Evolutionary conservation across 202 grass and related monocot species (phyloP), one percentile per base, ranked within the genome.

Genomic region (Carex sylvatica): DNA sequence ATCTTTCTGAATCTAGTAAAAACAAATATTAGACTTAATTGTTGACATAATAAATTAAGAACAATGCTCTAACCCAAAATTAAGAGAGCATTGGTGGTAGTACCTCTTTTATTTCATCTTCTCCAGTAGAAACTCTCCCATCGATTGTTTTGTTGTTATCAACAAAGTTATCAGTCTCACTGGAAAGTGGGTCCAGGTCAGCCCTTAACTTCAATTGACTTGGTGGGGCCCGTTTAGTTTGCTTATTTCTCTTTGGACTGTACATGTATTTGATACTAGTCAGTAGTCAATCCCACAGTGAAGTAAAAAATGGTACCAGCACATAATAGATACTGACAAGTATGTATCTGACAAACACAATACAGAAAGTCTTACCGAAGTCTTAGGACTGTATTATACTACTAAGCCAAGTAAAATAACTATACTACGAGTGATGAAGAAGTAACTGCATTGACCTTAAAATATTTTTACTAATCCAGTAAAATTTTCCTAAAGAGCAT

Each of bases 1-100:
- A 77, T 79, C 81, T 49, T 84, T 87, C 89, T 88, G 79, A 65
- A 73, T 72, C 88, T 89, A 77, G 11, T 28, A 83, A 8, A 71
- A 60, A 78, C 59, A 75, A 78, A 61, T 28, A 83, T 44, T 51
- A 70, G 7, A 63, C 20, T 77, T 30, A 44, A n/a, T 9, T n/a
- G 9, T 79, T 52, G 46, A 84, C 14, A 80, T 53, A 23, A 49
- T 12, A 49, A 49, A 49, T 49, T 49, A 49, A 80, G 16, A 38
- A 49, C 47, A 80, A 63, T 62, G 4, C 33, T 53, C 15, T 16
- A 49, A 83, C 8, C 20, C 20, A 84, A 78, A 84, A 76, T 31
- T 51, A 51, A 74, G 22, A 33, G 53, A n/a, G 16, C 12, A 47
- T 31, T 78, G 33, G 19, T 63, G 42, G 42, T 58, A 74, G 55